Percentiles rank a stretch among this genome's conserved stretches.
Conservation (phyloP, 1,284 basidiomycete species). For the Coniferiporia weirii region DNA sequence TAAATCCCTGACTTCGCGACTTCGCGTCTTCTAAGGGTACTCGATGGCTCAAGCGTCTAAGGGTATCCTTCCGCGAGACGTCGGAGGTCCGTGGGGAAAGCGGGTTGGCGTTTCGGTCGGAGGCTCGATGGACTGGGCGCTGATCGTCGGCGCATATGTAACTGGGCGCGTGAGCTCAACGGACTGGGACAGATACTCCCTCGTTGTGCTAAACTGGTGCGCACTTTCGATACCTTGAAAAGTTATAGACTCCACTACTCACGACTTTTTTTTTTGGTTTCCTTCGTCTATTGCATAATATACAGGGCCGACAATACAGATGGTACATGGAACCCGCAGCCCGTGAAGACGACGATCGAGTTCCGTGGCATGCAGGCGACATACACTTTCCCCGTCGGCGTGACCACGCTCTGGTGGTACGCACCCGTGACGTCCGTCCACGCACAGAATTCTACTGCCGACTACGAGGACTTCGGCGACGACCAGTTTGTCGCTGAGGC, state of each 20-base stretch:
- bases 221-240: slow-evolving; percentile 9
- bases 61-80: slow-evolving; percentile 63
- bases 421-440: slow-evolving; percentile 22
- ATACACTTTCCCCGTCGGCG: slow-evolving; percentile 65
- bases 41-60: slow-evolving; percentile 71
- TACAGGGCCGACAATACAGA: slow-evolving; percentile 45
- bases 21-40: slow-evolving; percentile 44
- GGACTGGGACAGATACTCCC: slow-evolving; percentile 60
- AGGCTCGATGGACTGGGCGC: slow-evolving; percentile 52
- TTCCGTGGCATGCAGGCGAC: slow-evolving; percentile 64
- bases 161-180: slow-evolving; percentile 47
- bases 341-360: slow-evolving; percentile 60
- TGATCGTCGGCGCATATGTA: slow-evolving; percentile 59
- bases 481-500: slow-evolving; percentile 10
- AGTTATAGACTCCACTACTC: slow-evolving; percentile 31
- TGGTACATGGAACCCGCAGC: slow-evolving; percentile 53
- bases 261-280: not conserved
- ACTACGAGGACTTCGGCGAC: not conserved
- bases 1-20: not conserved
- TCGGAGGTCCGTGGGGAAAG: slow-evolving; percentile 60
- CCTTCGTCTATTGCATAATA: too few relatives aligned
- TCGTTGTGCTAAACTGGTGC: slow-evolving; percentile 61
- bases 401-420: slow-evolving; percentile 45
- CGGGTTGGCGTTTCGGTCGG: slow-evolving; percentile 59
- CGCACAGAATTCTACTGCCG: not conserved